Conservation (phyloP, 805 yeast genomes). For the Myxozyma kluyveri region DNA sequence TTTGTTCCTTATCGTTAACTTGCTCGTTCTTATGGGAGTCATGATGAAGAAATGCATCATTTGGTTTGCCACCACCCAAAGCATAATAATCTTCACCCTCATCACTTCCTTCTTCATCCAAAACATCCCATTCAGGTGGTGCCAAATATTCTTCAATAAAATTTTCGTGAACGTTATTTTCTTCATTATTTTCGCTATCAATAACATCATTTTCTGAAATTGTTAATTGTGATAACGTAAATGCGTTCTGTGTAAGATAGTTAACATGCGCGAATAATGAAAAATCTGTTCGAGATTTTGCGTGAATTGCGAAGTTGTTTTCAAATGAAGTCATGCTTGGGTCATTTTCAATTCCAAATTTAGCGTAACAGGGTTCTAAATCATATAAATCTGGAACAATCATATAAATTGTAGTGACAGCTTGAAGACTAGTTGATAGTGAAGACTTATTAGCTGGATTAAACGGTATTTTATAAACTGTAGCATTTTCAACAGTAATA, state of each 20-base stretch:
- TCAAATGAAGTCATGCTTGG: constrained; percentile 17
- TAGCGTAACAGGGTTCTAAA: constrained; percentile 24
- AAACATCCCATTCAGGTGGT: constrained; percentile 29
- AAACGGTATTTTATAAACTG: constrained; percentile 17
- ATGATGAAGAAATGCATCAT: background rate
- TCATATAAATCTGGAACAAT: constrained; percentile 28
- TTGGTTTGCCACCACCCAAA: constrained; percentile 2
- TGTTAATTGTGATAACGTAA: background rate
- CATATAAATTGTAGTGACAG: constrained; percentile 2
- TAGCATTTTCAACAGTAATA: constrained; percentile 2
- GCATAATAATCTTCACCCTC: constrained; percentile 33
- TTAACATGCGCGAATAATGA: constrained; percentile 29
- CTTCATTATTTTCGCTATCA: background rate
- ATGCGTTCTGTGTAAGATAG: constrained; percentile 22
- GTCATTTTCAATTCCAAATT: constrained; percentile 1
- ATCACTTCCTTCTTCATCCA: constrained; percentile 29
- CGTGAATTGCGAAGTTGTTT: constrained; percentile 20
- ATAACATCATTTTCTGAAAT: background rate
- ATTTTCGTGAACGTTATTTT: background rate
- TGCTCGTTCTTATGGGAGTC: background rate
- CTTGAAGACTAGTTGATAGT: constrained; percentile 7
- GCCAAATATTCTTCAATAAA: constrained; percentile 1
- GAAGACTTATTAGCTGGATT: background rate
- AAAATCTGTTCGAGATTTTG: constrained; percentile 9
- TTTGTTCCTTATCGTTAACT: background rate